These are phyloP conservation scores for Dendrobium chrysotoxum DNA, from an alignment of 106 monocot genomes.

Conservation along the genomic window DNA sequence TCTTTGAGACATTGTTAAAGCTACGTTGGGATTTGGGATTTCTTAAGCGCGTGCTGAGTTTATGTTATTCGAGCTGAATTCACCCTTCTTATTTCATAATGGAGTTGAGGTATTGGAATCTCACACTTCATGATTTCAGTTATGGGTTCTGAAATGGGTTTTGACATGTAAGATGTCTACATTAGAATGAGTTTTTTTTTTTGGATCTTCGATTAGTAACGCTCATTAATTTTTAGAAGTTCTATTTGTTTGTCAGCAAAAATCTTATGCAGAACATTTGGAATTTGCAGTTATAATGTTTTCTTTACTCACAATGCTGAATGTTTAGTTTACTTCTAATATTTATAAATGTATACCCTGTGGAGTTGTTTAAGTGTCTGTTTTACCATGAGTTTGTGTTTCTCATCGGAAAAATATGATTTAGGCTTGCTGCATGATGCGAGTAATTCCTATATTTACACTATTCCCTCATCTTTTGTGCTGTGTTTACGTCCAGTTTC, in stretches of 20 bases:
- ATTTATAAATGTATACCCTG: neutral
- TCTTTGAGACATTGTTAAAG: neutral
- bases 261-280: neutral
- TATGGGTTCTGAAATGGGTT: neutral
- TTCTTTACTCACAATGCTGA: neutral
- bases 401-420: no score
- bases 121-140: neutral
- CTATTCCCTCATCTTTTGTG: neutral
- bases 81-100: neutral
- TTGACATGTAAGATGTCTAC: neutral
- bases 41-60: neutral
- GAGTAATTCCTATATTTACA: neutral
- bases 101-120: neutral
- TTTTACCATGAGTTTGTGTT: no score
- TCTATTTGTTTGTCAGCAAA: neutral
- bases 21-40: neutral
- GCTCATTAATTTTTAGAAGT: neutral
- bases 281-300: neutral
- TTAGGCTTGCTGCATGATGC: neutral
- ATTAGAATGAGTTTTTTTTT: neutral
- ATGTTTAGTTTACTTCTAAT: neutral
- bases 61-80: neutral
- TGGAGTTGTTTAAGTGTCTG: neutral
- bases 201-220: neutral
- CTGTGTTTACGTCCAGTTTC: no score